Evolutionary conservation across 75 land plant species (phyloP).

Genomic region (Azolla pinnata): DNA sequence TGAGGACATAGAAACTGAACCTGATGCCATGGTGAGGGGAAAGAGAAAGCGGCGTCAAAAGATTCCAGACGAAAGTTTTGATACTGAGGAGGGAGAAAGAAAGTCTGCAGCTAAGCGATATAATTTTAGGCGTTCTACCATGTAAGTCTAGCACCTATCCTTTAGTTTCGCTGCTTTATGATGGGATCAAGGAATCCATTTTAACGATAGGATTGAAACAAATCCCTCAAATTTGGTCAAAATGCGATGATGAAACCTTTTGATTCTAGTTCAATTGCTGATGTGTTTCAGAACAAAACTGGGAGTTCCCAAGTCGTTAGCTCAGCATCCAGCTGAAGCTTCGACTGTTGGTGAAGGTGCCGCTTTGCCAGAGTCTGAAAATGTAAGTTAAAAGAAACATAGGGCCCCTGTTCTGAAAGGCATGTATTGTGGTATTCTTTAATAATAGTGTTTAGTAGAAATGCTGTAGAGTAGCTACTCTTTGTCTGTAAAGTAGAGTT

Average conservation of each 20-base stretch:
- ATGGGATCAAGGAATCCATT: not conserved
- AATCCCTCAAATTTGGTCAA: not conserved
- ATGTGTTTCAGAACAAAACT: not conserved
- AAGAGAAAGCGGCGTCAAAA: slow-evolving; percentile 48
- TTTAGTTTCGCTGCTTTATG: not conserved
- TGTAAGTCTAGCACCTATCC: slow-evolving; percentile 39
- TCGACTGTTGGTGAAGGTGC: not conserved
- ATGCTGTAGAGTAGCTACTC: too few species aligned
- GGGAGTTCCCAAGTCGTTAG: not conserved
- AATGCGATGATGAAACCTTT: not conserved
- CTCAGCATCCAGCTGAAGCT: not conserved
- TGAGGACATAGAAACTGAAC: slow-evolving; percentile 40
- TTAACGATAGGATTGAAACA: not conserved
- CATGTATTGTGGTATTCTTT: too few species aligned
- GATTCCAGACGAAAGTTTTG: slow-evolving; percentile 3
- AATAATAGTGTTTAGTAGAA: too few species aligned
- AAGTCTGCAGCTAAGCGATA: slow-evolving; percentile 52
- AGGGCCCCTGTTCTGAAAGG: too few species aligned
- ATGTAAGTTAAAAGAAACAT: too few species aligned
- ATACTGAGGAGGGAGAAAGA: slow-evolving; percentile 11
- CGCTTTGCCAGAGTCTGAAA: not conserved
- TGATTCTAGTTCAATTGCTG: not conserved
- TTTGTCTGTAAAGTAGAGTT: too few species aligned
- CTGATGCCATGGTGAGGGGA: slow-evolving; percentile 38
- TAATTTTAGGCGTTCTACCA: slow-evolving; percentile 68